A percentile compares a stretch with the other conserved stretches of the same genome.
Conservation (phyloP, 75 land plant species). For the Pinus tabuliformis region DNA sequence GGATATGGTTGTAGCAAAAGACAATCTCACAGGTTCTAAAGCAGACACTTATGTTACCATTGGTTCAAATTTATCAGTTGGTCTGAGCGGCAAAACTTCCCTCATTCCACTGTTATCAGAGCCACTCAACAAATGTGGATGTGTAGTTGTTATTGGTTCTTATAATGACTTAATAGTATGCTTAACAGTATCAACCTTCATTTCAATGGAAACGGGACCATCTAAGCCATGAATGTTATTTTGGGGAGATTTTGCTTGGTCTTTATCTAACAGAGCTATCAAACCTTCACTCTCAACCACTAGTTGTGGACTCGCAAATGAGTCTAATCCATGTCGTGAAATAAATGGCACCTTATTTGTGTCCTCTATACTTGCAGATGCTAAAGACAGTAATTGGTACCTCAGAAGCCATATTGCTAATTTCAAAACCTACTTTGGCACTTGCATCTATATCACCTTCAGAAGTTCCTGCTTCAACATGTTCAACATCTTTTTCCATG, state of each 20-base stretch:
- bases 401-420: too few relatives aligned
- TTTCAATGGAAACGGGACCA: neutral
- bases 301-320: too few relatives aligned
- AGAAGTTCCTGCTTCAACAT: too few relatives aligned
- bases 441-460: too few relatives aligned
- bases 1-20: too few relatives aligned
- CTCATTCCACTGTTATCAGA: neutral
- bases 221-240: neutral
- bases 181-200: neutral
- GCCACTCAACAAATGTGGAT: neutral
- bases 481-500: too few relatives aligned
- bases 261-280: neutral
- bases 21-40: too few relatives aligned
- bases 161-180: neutral
- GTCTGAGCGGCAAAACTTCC: too few relatives aligned
- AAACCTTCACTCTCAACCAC: neutral
- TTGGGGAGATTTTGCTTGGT: neutral
- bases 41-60: too few relatives aligned
- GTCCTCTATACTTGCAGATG: conserved; percentile 1
- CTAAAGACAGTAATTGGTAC: conserved; percentile 1
- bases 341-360: neutral
- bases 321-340: too few relatives aligned
- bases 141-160: neutral
- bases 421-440: too few relatives aligned
- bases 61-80: too few relatives aligned